These are phyloP conservation scores for Penicillium macrosclerotiorum DNA, from an alignment of 495 filamentous ascomycete genomes.

Conservation along the genomic window DNA sequence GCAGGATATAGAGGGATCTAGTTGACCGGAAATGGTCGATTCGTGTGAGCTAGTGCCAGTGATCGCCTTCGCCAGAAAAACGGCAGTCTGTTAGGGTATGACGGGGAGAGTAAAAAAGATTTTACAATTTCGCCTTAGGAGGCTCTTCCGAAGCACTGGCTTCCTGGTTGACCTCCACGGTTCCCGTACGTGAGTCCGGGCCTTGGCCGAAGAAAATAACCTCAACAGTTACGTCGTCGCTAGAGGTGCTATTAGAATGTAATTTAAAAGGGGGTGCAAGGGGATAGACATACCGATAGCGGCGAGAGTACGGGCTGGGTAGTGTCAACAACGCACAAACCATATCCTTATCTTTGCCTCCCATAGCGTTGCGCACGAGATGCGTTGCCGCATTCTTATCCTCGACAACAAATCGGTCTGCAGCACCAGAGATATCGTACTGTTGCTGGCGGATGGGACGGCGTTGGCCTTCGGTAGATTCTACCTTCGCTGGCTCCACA, in stretches of 20 bases:
- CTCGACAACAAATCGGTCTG: conserved; percentile 84
- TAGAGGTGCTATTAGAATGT: too few species aligned
- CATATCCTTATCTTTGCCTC: conserved; percentile 91
- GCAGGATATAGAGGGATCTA: too few species aligned
- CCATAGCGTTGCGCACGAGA: conserved; percentile 91
- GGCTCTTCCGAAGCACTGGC: conserved; percentile 64
- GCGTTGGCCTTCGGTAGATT: conserved; percentile 53
- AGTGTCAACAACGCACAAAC: conserved; percentile 90
- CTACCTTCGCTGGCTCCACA: conserved; percentile 48
- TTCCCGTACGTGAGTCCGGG: conserved; percentile 67
- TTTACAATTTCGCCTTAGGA: conserved; percentile 12
- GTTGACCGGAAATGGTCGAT: too few species aligned
- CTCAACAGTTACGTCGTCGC: conserved; percentile 95
- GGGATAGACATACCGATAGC: conserved; percentile 85
- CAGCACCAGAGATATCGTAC: conserved; percentile 67
- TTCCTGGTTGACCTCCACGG: conserved; percentile 79
- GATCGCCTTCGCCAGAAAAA: too few species aligned
- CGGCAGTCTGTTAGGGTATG: too few species aligned
- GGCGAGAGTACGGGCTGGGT: conserved; percentile 81
- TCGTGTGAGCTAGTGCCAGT: too few species aligned
- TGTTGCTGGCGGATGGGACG: conserved; percentile 83
- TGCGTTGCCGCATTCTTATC: conserved; percentile 97
- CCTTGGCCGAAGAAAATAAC: conserved; percentile 96
- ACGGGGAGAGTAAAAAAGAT: not conserved
- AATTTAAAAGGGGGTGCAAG: too few species aligned